phyloP scores from a whole-genome alignment of 352 stramenopile species.

The Phytopythium montanum region DNA sequence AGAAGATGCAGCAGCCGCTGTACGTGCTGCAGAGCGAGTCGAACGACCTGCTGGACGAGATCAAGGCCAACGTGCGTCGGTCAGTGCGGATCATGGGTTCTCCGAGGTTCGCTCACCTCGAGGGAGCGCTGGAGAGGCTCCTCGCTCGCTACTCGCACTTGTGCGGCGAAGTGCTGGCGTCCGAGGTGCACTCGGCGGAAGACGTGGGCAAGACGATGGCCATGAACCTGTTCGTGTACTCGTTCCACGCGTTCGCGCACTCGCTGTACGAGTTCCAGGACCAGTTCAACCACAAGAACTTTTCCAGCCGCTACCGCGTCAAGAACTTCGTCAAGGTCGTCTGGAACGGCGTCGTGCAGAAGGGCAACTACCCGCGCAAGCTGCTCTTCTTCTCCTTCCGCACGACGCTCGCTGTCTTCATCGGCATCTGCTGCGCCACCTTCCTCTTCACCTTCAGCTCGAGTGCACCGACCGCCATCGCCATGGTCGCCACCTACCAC shows the following conservation, averaged over 20 bases:
- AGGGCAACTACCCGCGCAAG: slow-evolving; percentile 37
- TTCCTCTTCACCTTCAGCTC: slow-evolving; percentile 75
- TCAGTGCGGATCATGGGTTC: slow-evolving; percentile 34
- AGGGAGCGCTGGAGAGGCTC: slow-evolving; percentile 44
- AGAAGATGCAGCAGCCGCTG: slow-evolving; percentile 58
- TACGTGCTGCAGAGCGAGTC: slow-evolving; percentile 65
- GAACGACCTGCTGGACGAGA: slow-evolving; percentile 67
- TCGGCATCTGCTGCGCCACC: slow-evolving; percentile 55
- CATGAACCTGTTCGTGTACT: slow-evolving; percentile 80
- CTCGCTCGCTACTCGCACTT: slow-evolving; percentile 56
- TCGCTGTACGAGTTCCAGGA: slow-evolving; percentile 64
- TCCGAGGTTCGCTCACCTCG: slow-evolving; percentile 45
- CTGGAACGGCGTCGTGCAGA: slow-evolving; percentile 30
- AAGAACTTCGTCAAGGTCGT: slow-evolving; percentile 46
- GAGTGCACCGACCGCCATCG: slow-evolving; percentile 60
- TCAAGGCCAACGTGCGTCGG: slow-evolving; percentile 33
- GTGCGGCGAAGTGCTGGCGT: slow-evolving; percentile 42
- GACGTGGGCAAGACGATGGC: slow-evolving; percentile 70
- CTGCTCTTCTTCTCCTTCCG: slow-evolving; percentile 57
- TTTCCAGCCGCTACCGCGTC: slow-evolving; percentile 44
- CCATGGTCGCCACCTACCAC: slow-evolving; percentile 64
- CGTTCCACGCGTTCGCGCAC: slow-evolving; percentile 63
- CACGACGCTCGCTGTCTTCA: slow-evolving; percentile 55
- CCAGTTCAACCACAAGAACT: slow-evolving; percentile 72
- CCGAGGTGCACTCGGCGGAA: slow-evolving; percentile 34